Percentiles rank a stretch among this genome's conserved stretches.
Evolutionary conservation across 176 grass and related monocot genomes (phyloP).

Genomic region (bread wheat (Triticum aestivum)): DNA sequence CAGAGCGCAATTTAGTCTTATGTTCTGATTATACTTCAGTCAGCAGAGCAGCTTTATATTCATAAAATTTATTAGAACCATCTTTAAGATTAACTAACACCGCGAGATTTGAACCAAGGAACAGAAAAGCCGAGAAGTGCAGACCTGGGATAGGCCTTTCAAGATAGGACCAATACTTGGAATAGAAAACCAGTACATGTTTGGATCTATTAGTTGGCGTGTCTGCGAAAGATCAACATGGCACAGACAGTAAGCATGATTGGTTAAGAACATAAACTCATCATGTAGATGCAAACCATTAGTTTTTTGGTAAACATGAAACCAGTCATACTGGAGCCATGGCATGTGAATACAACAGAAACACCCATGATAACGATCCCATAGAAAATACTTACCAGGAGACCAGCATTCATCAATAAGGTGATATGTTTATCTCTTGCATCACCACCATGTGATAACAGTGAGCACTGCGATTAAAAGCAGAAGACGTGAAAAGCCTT

Average conservation of each 20-base stretch:
- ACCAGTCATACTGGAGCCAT: neutral
- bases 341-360: neutral
- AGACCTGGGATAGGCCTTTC: conserved; percentile 88
- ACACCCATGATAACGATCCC: neutral
- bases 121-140: neutral
- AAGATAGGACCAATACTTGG: conserved; percentile 70
- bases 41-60: neutral
- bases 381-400: conserved; percentile 58
- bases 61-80: neutral
- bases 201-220: conserved; percentile 81
- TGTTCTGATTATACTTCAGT: neutral
- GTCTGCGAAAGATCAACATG: conserved; percentile 47
- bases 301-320: neutral
- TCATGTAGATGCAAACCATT: no score
- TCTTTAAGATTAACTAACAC: neutral
- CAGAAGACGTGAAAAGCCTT: neutral
- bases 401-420: conserved; percentile 71
- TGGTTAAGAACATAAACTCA: no score
- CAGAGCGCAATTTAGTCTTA: neutral
- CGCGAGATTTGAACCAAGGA: neutral
- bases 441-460: conserved; percentile 70
- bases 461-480: conserved; percentile 57
- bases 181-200: conserved; percentile 88
- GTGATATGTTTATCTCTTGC: conserved; percentile 76
- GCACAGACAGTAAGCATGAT: conserved; percentile 4